Conservation (phyloP, 129 eudicot species). For the Pseudognaphalium luteoalbum region DNA sequence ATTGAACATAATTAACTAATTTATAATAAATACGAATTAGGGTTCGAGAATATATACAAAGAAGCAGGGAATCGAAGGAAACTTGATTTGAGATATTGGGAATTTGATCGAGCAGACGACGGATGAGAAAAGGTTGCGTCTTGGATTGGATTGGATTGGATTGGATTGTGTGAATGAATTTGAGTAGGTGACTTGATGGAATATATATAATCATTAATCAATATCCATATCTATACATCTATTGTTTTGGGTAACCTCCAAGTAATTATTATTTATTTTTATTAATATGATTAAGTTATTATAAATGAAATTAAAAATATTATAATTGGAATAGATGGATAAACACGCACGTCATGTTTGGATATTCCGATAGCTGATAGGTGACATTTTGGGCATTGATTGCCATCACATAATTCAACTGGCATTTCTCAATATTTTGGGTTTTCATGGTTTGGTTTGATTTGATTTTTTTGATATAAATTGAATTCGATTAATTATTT, state of each 20-base stretch:
- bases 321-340: background rate
- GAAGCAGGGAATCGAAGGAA: background rate
- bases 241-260: too few relatives aligned
- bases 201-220: too few relatives aligned
- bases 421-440: background rate
- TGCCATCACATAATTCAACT: background rate
- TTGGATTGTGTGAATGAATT: background rate
- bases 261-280: too few relatives aligned
- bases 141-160: background rate
- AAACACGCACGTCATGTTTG: background rate
- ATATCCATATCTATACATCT: too few relatives aligned
- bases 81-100: background rate
- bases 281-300: too few relatives aligned
- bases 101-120: background rate
- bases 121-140: background rate
- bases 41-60: background rate
- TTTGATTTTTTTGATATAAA: too few relatives aligned
- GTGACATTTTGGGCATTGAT: background rate
- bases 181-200: background rate
- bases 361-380: background rate
- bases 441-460: too few relatives aligned
- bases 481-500: too few relatives aligned
- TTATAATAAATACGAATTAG: background rate
- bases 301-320: background rate
- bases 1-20: background rate